Evolutionary conservation across 2,329 filamentous ascomycete genomes (phyloP), one percentile per base, ranked within the genome.

Genomic region (Aspergillus sp.): DNA sequence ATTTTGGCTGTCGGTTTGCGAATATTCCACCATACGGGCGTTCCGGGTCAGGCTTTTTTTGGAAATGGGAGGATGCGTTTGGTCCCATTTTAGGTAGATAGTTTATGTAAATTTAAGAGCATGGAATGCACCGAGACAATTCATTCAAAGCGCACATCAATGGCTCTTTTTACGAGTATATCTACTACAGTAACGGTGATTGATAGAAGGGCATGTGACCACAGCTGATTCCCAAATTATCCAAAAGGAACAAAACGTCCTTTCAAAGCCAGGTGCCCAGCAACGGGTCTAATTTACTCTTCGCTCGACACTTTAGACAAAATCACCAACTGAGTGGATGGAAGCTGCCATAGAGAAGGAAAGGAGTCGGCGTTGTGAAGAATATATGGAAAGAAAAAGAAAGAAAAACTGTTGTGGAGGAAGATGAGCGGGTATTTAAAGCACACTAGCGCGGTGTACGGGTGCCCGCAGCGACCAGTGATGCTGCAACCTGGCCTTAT

Each of bases 161-260:
- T 36, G 10, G 23, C n/a, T 38, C 51, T 3, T 13, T 48, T 41
- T 44, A 32, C 42, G 15, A 25, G 5, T n/a, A 30, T 41, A 36
- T 13, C 5, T 36, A 52, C 39, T 47, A 49, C 30, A 47, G 39
- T 23, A 30, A 44, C 27, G 19, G 32, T 19, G 47, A 25, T 38
- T 19, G 39, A 25, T 38, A 49, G 25, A 51, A 50, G 27, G 53
- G 55, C 60, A 61, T 77, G 85, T 89, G 81, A 87, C 86, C 87
- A 81, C 86, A 83, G 84, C 87, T 89, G 87, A 89, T 89, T 89
- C 87, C 87, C 82, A 83, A 81, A 78, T 82, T 83, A 79, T 88
- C 86, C 82, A 77, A 67, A 77, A 82, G 80, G 78, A 81, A 84
- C 83, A 77, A 77, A 85, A 87, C 78, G 84, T 84, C 81, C 80